Evolutionary conservation across 2,329 filamentous ascomycete species (phyloP).

Genomic region (Pseudogymnoascus sp.): DNA sequence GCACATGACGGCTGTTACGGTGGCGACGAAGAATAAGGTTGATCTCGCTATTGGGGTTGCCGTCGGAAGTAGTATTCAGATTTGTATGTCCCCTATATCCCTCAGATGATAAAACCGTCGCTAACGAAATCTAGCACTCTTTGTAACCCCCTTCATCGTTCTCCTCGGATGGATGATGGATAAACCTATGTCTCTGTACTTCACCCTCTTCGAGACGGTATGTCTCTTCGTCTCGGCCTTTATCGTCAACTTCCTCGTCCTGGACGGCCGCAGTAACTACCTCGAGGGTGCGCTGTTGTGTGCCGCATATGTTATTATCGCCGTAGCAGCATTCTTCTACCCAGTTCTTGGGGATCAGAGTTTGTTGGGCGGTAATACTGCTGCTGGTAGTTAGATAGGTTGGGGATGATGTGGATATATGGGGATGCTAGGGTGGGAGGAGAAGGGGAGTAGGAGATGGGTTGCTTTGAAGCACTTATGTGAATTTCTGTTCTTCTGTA

Average conservation of each 20-base stretch:
- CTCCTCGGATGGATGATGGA: conserved; percentile 63
- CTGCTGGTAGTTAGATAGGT: conserved; percentile 19
- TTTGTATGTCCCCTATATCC: conserved; percentile 32
- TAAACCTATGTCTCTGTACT: conserved; percentile 70
- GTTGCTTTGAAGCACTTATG: neutral
- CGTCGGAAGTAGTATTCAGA: conserved; percentile 64
- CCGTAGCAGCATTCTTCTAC: conserved; percentile 59
- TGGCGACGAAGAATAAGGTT: conserved; percentile 70
- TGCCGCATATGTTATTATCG: conserved; percentile 61
- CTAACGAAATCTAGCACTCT: conserved; percentile 37
- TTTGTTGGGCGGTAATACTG: conserved; percentile 26
- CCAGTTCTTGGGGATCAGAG: conserved; percentile 44
- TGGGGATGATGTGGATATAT: neutral
- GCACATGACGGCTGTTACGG: conserved; percentile 62
- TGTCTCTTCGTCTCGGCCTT: conserved; percentile 77
- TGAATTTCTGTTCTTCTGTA: neutral
- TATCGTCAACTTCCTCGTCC: conserved; percentile 79
- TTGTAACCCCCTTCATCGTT: conserved; percentile 62
- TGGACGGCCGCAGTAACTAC: conserved; percentile 81
- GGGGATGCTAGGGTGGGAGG: neutral
- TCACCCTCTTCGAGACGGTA: conserved; percentile 82
- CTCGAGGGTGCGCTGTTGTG: conserved; percentile 67
- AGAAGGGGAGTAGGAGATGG: neutral
- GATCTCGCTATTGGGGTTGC: conserved; percentile 66
- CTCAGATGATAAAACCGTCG: too few species aligned